These are phyloP conservation scores for Phytophthora podocarpi DNA, from an alignment of 352 stramenopile species.

Conservation along the genomic window DNA sequence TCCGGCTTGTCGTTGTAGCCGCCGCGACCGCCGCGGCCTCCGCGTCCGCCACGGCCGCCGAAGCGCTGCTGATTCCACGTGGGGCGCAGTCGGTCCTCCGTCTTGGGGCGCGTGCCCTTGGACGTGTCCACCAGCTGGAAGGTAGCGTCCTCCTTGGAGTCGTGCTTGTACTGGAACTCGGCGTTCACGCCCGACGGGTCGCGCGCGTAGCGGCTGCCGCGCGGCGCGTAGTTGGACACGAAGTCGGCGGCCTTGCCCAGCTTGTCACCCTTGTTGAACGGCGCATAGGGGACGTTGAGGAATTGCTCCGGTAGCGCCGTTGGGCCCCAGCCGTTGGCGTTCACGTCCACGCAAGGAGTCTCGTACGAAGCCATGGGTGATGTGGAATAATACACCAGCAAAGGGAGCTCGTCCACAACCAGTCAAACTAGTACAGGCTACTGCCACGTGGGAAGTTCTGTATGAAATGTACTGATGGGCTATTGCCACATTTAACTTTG, in stretches of 20 bases:
- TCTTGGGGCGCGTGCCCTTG: slow-evolving; percentile 84
- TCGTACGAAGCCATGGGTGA: slow-evolving; percentile 78
- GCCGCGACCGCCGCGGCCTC: slow-evolving; percentile 41
- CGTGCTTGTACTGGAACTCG: slow-evolving; percentile 95
- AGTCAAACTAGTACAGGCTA: slow-evolving; percentile 20
- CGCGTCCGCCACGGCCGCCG: slow-evolving; percentile 52
- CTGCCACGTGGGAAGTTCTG: neutral
- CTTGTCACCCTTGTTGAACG: slow-evolving; percentile 96
- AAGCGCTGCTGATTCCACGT: slow-evolving; percentile 90
- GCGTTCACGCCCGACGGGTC: slow-evolving; percentile 88
- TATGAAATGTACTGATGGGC: slow-evolving; percentile 2
- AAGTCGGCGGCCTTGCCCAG: slow-evolving; percentile 95
- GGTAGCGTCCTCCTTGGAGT: slow-evolving; percentile 88
- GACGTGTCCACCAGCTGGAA: slow-evolving; percentile 96
- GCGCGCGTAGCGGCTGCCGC: slow-evolving; percentile 55
- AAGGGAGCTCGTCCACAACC: slow-evolving; percentile 1
- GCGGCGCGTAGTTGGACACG: slow-evolving; percentile 73
- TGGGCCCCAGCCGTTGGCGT: slow-evolving; percentile 83
- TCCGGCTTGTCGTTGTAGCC: slow-evolving; percentile 44
- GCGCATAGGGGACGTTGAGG: slow-evolving; percentile 93
- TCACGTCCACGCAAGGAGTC: slow-evolving; percentile 81
- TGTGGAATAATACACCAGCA: slow-evolving; percentile 22
- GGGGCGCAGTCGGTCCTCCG: slow-evolving; percentile 76
- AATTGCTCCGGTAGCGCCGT: slow-evolving; percentile 91
- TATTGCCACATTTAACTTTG: too few species aligned